Percentiles rank a stretch among this genome's conserved stretches.
phyloP scores from a whole-genome alignment of 2,329 filamentous ascomycete genomes.

The Epichloe coenophiala region DNA sequence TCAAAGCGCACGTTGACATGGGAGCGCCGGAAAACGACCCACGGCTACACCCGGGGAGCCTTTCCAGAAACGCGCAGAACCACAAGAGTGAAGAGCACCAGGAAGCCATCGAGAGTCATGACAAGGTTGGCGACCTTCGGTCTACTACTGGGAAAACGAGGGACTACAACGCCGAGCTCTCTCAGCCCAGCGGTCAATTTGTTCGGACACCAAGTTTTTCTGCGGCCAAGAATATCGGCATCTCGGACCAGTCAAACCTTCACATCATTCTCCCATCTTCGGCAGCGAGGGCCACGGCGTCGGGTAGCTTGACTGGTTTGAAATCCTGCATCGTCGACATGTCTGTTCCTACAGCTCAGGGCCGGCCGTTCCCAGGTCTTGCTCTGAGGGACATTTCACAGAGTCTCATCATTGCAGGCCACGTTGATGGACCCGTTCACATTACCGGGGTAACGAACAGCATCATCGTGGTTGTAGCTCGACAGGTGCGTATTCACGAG shows the following conservation, averaged over 20 bases:
- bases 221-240: constrained; percentile 44
- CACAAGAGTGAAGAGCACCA: constrained; percentile 6
- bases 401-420: constrained; percentile 65
- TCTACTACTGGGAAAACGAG: constrained; percentile 18
- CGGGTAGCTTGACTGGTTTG: constrained; percentile 59
- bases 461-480: constrained; percentile 63
- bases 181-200: constrained; percentile 21
- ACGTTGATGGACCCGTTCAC: constrained; percentile 68
- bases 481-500: constrained; percentile 90
- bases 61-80: constrained; percentile 16
- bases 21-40: constrained; percentile 29
- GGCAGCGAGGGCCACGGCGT: constrained; percentile 56
- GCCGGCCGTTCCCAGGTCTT: constrained; percentile 55
- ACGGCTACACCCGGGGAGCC: constrained; percentile 24
- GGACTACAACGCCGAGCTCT: constrained; percentile 46
- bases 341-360: constrained; percentile 45
- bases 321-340: constrained; percentile 66
- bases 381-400: constrained; percentile 53
- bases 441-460: constrained; percentile 62
- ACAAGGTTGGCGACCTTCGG: constrained; percentile 25
- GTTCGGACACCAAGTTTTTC: constrained; percentile 52
- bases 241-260: constrained; percentile 52
- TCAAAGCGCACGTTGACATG: constrained; percentile 26
- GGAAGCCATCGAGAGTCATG: constrained; percentile 13
- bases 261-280: constrained; percentile 67